Conservation (phyloP, 176 grass and related monocot genomes). For the Saccharum spontaneum region DNA sequence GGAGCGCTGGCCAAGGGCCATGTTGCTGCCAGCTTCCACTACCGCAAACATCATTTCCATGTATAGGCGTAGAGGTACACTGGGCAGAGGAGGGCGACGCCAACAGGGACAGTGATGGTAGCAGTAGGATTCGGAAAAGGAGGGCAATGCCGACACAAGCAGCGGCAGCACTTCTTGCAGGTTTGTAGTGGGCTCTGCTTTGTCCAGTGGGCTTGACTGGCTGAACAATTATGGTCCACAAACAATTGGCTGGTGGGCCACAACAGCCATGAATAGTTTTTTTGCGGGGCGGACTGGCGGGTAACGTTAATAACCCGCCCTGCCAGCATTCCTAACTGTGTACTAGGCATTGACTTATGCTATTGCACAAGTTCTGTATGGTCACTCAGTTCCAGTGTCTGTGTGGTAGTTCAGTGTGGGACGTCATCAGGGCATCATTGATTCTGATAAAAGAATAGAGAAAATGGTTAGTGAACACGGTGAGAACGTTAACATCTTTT, state of each 20-base stretch:
- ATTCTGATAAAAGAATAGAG: neutral
- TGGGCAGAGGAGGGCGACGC: neutral
- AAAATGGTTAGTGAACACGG: neutral
- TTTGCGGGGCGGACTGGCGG: neutral
- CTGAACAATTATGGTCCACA: neutral
- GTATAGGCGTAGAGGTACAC: neutral
- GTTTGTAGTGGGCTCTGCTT: neutral
- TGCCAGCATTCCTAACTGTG: neutral
- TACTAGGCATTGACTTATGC: neutral
- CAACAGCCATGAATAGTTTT: neutral
- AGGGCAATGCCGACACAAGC: neutral
- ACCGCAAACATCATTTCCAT: neutral
- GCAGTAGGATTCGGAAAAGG: neutral
- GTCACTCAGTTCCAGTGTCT: neutral
- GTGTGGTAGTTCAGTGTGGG: neutral
- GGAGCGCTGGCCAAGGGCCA: neutral
- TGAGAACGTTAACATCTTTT: neutral
- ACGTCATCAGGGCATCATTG: neutral
- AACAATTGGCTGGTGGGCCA: neutral
- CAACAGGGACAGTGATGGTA: neutral
- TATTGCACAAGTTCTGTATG: neutral
- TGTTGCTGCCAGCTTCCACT: neutral
- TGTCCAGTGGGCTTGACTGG: neutral
- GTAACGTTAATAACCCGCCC: neutral
- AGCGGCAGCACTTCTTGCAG: neutral